Base-by-base conservation (phyloP, 202 grass and related monocot species). In the Saccharum hybrid region DNA sequence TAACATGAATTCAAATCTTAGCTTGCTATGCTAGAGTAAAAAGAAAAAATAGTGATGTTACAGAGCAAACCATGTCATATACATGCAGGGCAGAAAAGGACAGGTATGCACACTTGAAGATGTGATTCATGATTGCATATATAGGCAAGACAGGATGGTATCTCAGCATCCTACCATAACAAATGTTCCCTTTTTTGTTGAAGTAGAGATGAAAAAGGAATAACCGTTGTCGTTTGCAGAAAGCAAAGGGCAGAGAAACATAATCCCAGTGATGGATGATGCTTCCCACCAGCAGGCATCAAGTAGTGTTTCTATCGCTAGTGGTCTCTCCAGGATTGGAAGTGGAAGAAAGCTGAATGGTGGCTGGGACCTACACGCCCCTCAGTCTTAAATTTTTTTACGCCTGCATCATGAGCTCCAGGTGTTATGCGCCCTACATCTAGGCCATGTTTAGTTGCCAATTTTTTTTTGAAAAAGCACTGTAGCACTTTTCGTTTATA, bases 341-440 rank as follows among this genome's bases (percentile, higher is more conserved):
- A 56, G 45, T 39, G 13, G 28, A 70, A 23, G 64, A 68, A 62
- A 37, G 39, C 11, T 71, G 52, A 85, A 70, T 77, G 66, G 12
- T 16, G 8, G 54, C 52, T 63, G 75, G 66, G 74, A 40, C 82
- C 74, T 71, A 63, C 19, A 51, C 30, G 19, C 65, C 46, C 26
- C 26, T 1, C 26, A 26, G 26, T 71, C 4, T 71, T 8, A 63
- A 31, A 31, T 82, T 63, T 16, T 70, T 71, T 43, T 77, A 54
- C 51, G 16, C 51, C 51, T n/a, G 56, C 66, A 40, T 40, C 54
- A 9, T 78, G 66, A 63, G 75, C n/a, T 79, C 66, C 74, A 49
- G 61, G 66, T 39, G 74, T 40, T 54, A 23, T n/a, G 13, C 65
- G 39, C 74, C 48, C 65, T 63, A 26, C 4, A 18, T 54, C 26